Evolutionary conservation across 73 alveolate species (phyloP).

Genomic region (Halteria grandinella): DNA sequence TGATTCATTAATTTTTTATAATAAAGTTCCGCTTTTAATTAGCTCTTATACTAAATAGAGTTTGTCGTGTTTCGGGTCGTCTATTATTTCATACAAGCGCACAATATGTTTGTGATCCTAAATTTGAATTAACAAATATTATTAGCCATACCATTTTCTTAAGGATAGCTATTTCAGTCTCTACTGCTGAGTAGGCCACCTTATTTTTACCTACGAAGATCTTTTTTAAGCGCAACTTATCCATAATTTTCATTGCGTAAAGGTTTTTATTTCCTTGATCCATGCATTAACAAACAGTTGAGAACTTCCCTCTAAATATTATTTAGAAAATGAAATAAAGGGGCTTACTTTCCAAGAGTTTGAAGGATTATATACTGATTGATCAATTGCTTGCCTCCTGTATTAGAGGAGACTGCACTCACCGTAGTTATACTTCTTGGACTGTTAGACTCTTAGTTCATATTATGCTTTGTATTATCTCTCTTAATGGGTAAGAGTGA

Average conservation of each 20-base stretch:
- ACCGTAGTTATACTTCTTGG: too few species aligned
- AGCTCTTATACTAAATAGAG: slow-evolving; percentile 35
- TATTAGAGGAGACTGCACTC: slow-evolving; percentile 20
- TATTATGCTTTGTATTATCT: too few species aligned
- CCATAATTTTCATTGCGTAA: slow-evolving; percentile 54
- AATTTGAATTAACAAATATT: not conserved
- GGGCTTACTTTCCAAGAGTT: slow-evolving; percentile 40
- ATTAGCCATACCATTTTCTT: slow-evolving; percentile 13
- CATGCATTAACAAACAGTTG: slow-evolving; percentile 32
- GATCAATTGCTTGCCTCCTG: slow-evolving; percentile 20
- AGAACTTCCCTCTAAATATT: slow-evolving; percentile 39
- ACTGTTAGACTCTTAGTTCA: too few species aligned
- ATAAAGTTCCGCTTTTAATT: slow-evolving; percentile 45
- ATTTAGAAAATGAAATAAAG: not conserved
- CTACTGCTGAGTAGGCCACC: slow-evolving; percentile 32
- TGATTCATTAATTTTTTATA: too few species aligned
- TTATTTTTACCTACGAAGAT: slow-evolving; percentile 37
- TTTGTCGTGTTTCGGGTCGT: slow-evolving; percentile 51
- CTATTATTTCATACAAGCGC: slow-evolving; percentile 50
- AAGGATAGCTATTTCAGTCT: slow-evolving; percentile 53
- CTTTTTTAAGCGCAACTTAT: slow-evolving; percentile 27
- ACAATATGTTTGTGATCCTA: slow-evolving; percentile 61
- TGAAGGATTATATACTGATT: slow-evolving; percentile 20
- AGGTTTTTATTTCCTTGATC: slow-evolving; percentile 11
- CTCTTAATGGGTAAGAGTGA: too few species aligned